Evolutionary conservation across 192 early-diverging fungal species (phyloP), one percentile per base, ranked within the genome.

Genomic region (Coemansia sp.): DNA sequence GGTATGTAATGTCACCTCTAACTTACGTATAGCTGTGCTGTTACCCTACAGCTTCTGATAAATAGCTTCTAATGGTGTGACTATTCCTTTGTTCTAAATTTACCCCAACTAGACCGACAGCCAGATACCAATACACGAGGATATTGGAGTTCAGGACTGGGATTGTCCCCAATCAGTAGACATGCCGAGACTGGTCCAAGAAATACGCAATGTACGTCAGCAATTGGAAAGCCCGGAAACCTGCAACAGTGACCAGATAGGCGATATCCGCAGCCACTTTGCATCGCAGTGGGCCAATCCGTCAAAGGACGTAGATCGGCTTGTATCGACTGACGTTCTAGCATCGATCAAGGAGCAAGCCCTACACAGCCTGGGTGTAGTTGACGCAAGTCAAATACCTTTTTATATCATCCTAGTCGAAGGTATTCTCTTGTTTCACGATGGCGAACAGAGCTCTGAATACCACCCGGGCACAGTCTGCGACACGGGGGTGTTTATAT

Each of bases 381-480:
- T 35, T 16, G 40, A 46, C 19, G 16, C 51, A 3, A 59, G 75
- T 2, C 19, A 72, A 4, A 63, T 66, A 0, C 81, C 81, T 11
- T 79, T 79, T 34, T 64, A 60, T 0, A 33, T 84, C 1, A 33
- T 84, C 14, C 57, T 84, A 3, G 73, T 84, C 8, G 94, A 96
- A 66, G 94, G 94, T 8, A 93, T 96, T 63, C 79, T 96, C 54
- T 84, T 96, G 41, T 93, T 87, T 73, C 81, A 87, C 54, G 73
- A 84, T 35, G 59, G 87, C 62, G 63, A 77, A 11, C 40, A 79
- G 4, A 63, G 72, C 8, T 69, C 87, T 6, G 87, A 89, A 42
- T 65, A 71, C 14, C 79, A 86, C 44, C 73, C 73, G 0, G 66
- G 66, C 2, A 6, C 42, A 4, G 64, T 37, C 7, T 75, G 73